Percentiles rank a stretch among this genome's conserved stretches.
phyloP scores from a whole-genome alignment of 2,329 filamentous ascomycete species.

The Calonectria crousiana region DNA sequence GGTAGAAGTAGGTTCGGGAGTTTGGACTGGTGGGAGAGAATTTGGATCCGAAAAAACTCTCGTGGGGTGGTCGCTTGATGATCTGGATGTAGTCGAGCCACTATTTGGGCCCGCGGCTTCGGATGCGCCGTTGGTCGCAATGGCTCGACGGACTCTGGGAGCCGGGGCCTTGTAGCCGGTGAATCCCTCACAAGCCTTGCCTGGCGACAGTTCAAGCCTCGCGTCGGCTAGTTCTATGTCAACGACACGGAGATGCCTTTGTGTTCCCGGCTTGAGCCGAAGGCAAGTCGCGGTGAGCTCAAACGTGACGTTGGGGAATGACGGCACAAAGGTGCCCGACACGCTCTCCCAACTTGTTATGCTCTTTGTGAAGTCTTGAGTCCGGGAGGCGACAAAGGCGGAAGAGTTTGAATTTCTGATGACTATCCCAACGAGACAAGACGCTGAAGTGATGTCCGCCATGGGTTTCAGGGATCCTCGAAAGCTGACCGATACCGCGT shows the following conservation, averaged over 20 bases:
- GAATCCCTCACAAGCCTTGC: not conserved
- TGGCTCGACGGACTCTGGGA: not conserved
- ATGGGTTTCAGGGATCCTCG: not conserved
- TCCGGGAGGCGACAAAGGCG: not conserved
- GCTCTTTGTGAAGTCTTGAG: not conserved
- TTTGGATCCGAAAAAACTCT: not conserved
- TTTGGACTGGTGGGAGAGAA: not conserved
- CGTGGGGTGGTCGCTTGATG: not conserved
- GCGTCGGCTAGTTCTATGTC: not conserved
- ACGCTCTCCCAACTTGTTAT: not conserved
- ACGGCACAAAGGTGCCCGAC: not conserved
- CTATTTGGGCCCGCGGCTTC: not conserved
- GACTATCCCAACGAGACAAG: not conserved
- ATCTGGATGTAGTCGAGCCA: not conserved
- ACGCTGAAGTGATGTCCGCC: not conserved
- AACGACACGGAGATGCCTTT: not conserved
- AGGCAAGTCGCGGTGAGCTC: not conserved
- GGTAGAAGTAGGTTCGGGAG: not conserved
- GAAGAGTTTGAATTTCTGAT: not conserved
- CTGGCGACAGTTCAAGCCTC: not conserved
- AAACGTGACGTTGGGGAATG: not conserved
- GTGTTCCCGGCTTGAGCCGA: not conserved
- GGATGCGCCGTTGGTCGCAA: not conserved
- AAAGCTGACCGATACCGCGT: not conserved
- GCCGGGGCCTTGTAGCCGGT: not conserved